Evolutionary conservation across 2,329 filamentous ascomycete species (phyloP).

Genomic region (Colletotrichum orbiculare): DNA sequence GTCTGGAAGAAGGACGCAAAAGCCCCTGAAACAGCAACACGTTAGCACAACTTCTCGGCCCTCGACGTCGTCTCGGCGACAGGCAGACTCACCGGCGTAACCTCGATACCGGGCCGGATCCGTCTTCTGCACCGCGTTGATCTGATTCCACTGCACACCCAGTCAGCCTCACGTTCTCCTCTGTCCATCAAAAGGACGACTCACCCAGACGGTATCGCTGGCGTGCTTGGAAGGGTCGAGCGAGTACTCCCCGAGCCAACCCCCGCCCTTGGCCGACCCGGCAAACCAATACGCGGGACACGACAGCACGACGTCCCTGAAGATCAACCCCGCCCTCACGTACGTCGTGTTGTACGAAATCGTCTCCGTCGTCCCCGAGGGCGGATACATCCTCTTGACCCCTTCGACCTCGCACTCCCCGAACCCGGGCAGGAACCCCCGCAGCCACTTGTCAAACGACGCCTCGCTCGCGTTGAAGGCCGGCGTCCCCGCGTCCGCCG

Average conservation of each 20-base stretch:
- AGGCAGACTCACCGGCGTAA: slow-evolving; percentile 46
- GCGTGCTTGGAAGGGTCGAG: slow-evolving; percentile 69
- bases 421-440: slow-evolving; percentile 63
- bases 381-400: slow-evolving; percentile 60
- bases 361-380: slow-evolving; percentile 57
- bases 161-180: slow-evolving; percentile 7
- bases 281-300: slow-evolving; percentile 71
- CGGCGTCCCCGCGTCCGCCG: slow-evolving; percentile 44
- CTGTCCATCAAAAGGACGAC: slow-evolving; percentile 36
- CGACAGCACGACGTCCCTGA: slow-evolving; percentile 67
- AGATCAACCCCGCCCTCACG: slow-evolving; percentile 65
- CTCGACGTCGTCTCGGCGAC: no score
- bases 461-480: slow-evolving; percentile 61
- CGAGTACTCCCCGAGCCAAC: slow-evolving; percentile 69
- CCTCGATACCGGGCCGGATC: slow-evolving; percentile 66
- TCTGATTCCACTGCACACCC: slow-evolving; percentile 61
- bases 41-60: no score
- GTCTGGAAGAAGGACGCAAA: slow-evolving; percentile 71
- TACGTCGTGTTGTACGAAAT: slow-evolving; percentile 62
- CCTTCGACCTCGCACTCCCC: slow-evolving; percentile 49
- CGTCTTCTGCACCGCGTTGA: slow-evolving; percentile 62
- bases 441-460: slow-evolving; percentile 64
- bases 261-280: slow-evolving; percentile 52
- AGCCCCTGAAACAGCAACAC: slow-evolving; percentile 54
- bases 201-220: slow-evolving; percentile 66